A percentile compares a stretch with the other conserved stretches of the same genome.
Conservation (phyloP, 768 basidiomycete species). For the Lanmaoa rubissima region DNA sequence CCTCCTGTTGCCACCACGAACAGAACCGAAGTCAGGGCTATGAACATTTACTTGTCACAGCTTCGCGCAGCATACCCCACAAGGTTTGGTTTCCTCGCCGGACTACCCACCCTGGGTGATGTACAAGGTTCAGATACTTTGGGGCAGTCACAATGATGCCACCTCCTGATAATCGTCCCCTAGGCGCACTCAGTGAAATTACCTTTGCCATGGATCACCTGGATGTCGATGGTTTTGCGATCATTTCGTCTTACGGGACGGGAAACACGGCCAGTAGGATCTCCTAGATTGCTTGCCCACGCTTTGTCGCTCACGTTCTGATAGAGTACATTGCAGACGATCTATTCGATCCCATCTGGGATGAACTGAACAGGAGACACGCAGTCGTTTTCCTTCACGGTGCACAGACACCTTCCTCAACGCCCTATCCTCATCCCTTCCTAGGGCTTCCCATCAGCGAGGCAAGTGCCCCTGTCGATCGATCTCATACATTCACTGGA, state of each 20-base stretch:
- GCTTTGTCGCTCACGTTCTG: conserved; percentile 4
- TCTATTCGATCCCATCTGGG: conserved; percentile 63
- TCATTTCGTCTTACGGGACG: conserved; percentile 66
- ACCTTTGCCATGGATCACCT: conserved; percentile 59
- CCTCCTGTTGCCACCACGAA: conserved; percentile 53
- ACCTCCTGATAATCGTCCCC: conserved; percentile 5
- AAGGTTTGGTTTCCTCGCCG: conserved; percentile 71
- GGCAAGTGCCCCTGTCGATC: conserved; percentile 35
- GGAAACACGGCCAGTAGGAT: conserved; percentile 52
- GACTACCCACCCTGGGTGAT: conserved; percentile 60
- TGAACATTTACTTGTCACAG: conserved; percentile 47
- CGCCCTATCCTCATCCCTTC: conserved; percentile 58
- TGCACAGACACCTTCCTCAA: conserved; percentile 61
- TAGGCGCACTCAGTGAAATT: conserved; percentile 63
- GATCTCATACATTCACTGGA: neutral
- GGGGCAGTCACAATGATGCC: neutral
- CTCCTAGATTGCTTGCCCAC: neutral
- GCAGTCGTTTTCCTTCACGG: conserved; percentile 75
- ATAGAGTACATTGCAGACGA: conserved; percentile 68
- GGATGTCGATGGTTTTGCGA: conserved; percentile 59
- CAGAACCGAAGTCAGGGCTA: conserved; percentile 40
- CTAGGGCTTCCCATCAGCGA: conserved; percentile 70
- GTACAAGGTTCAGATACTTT: conserved; percentile 45
- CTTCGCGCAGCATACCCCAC: conserved; percentile 49
- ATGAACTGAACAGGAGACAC: conserved; percentile 57